Base-by-base conservation (phyloP, 176 grass and related monocot species). In the Coix lacrymajobi region DNA sequence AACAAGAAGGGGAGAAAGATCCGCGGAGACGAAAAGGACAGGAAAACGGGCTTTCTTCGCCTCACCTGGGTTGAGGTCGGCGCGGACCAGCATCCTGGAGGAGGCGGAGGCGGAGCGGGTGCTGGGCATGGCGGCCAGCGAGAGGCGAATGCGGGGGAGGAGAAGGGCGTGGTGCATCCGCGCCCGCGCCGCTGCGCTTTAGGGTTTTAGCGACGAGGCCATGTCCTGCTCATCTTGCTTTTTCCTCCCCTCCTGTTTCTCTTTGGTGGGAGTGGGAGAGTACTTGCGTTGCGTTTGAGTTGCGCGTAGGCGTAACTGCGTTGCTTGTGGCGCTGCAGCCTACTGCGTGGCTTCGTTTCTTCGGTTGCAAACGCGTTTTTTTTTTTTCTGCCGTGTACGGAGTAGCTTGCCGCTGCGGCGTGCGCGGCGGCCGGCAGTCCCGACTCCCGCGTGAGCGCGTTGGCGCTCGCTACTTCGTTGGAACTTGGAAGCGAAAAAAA, bases 41-140 rank as follows among this genome's bases (percentile, higher is more conserved):
- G 16, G 30, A 57, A 63, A 63, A 25, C 19, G 15, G 19, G 4
- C 6, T 38, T 39, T 4, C 0, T n/a, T 16, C 16, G 24, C 20
- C 49, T 24, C 36, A 77, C 73, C 64, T 56, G 76, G 85, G 58
- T 66, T 76, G 28, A 39, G 26, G 49, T 87, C 39, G 12, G 81
- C 77, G 49, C 39, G 57, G 66, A 40, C 28, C 16, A 81, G 46
- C 76, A 80, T 17, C 62, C 85, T 75, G n/a, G 89, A 81, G n/a
- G 89, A 81, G 54, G 81, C 82, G 58, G 78, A 19, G 39, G 70
- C 20, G 62, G 71, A 70, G 46, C 90, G 67, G 26, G 78, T 69
- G 46, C 31, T 63, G 54, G 38, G 7, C 90, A 85, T 91, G 32
- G 45, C 33, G 66, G 32, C 9, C 71, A 71, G 30, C 67, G 69